Evolutionary conservation across 1,139 yeast species (phyloP), one percentile per base, ranked within the genome.

Genomic region (Lodderomyces jiufengensis): DNA sequence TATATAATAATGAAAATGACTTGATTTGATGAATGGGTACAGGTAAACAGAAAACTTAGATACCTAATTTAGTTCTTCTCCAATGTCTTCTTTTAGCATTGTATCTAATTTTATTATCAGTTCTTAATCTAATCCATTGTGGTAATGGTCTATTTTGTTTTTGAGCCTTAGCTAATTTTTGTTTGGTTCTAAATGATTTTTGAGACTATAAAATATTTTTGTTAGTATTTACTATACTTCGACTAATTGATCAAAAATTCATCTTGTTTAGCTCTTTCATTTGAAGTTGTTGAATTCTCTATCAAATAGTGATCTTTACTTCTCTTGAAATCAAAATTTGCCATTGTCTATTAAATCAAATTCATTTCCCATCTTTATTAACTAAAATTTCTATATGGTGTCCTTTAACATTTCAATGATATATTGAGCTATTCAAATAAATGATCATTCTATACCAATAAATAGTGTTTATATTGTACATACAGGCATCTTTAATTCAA

Each of bases 1-100:
- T 18, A 18, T 5, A 5, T 18, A 5, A 5, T 18, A 18, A 18
- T 5, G 5, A 7, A 18, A 18, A 18, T 18, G 20, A 18, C 20
- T 18, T 18, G 20, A 18, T 18, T 18, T 18, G 20, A 18, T 18
- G 20, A 18, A 18, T 18, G 20, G 20, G 7, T 5, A 7, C 5
- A 18, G 20, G 20, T 18, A 18, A 18, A 5, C 20, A 18, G 7
- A 18, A 18, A 36, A 43, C 77, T 86, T 87, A 92, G 82, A 92
- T 74, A 84, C 83, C 80, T 78, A 94, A 83, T 95, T 92, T 94
- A 65, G 97, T 92, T 84, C 98, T 87, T 85, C 97, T 92, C 99
- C 99, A 94, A 95, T 94, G 95, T 83, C 98, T 85, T 86, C 97
- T 88, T 90, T 92, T 92, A 69, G 96, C 95, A 78, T 92, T 92